Base-by-base conservation (phyloP, 805 yeast species). In the Cyberlindnera samutprakarnensis region DNA sequence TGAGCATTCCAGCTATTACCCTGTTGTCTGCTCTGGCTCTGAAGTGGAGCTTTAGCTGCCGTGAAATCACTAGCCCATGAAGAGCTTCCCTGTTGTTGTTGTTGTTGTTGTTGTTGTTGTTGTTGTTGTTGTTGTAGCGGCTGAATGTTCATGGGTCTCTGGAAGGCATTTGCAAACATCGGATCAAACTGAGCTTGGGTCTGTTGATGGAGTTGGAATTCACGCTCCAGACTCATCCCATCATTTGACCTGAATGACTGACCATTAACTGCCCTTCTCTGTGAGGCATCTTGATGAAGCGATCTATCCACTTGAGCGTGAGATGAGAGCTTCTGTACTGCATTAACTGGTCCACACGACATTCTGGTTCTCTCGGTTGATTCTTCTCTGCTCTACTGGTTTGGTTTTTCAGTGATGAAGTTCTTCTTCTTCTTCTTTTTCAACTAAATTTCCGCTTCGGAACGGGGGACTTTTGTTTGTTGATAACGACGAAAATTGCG, bases 51-150 rank as follows among this genome's bases (percentile, higher is more conserved):
- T 14, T 33, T 18, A 14, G 35, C 28, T 23, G 36, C 29, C 13
- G 46, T 41, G 28, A 48, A 48, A 32, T 47, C 53, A 25, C 30
- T 43, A 6, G 52, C 51, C 53, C 53, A 47, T 10, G 41, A 36
- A 2, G 39, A 31, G 19, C 30, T 13, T 5, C 18, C 34, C 8
- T 14, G 24, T 14, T 30, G 32, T 17, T 18, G 18, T 14, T 20
- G 37, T 25, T 27, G 32, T 6, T 33, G 38, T 12, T 6, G 26
- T 4, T 13, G 18, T 6, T 22, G 28, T 14, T 17, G 36, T 7
- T 23, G 35, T 7, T 28, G 42, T 7, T 23, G 39, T 10, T 32
- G 37, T 4, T 28, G 38, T 17, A 27, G 35, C 12, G 18, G 29
- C 7, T 27, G 29, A 11, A 27, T 11, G 8, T n/a, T 25, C 7